Percentiles rank a stretch among this genome's conserved stretches.
Evolutionary conservation across 176 grass and related monocot genomes (phyloP).

Genomic region (Rhynchospora pubera): DNA sequence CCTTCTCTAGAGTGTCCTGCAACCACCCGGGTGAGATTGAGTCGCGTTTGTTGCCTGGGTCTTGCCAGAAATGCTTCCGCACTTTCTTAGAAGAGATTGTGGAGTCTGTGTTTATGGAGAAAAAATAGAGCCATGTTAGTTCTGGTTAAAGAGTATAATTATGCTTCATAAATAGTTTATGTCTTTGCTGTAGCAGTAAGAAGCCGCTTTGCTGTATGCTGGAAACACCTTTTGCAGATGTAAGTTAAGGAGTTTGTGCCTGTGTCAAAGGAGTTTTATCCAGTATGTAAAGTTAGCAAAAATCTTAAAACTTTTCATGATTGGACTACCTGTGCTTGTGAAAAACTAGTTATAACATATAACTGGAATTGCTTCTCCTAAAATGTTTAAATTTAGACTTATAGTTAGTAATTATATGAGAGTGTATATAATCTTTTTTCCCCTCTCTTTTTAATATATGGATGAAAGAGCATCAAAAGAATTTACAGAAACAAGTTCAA

Average conservation of each 20-base stretch:
- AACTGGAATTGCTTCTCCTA: neutral
- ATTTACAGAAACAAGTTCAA: too few species aligned
- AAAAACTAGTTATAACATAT: neutral
- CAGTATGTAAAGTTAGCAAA: neutral
- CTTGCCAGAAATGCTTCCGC: slow-evolving; percentile 55
- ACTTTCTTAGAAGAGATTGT: slow-evolving; percentile 46
- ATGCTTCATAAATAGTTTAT: neutral
- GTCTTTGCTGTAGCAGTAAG: neutral
- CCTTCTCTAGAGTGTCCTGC: slow-evolving; percentile 36
- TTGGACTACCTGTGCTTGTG: neutral
- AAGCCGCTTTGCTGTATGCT: neutral
- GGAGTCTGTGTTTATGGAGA: slow-evolving; percentile 17
- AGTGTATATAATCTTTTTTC: too few species aligned
- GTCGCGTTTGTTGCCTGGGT: slow-evolving; percentile 16
- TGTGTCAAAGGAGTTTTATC: neutral
- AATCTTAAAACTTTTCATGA: neutral
- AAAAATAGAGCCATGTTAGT: slow-evolving; percentile 12
- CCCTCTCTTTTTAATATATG: too few species aligned
- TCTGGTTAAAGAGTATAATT: slow-evolving; percentile 7
- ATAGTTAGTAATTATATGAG: too few species aligned
- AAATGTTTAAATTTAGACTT: neutral
- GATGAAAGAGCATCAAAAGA: too few species aligned
- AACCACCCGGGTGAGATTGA: slow-evolving; percentile 25
- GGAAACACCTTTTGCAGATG: neutral
- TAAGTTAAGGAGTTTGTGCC: neutral